A percentile compares a stretch with the other conserved stretches of the same genome.
Conservation (phyloP, 139 green algal species). For the Chlorella sorokiniana region DNA sequence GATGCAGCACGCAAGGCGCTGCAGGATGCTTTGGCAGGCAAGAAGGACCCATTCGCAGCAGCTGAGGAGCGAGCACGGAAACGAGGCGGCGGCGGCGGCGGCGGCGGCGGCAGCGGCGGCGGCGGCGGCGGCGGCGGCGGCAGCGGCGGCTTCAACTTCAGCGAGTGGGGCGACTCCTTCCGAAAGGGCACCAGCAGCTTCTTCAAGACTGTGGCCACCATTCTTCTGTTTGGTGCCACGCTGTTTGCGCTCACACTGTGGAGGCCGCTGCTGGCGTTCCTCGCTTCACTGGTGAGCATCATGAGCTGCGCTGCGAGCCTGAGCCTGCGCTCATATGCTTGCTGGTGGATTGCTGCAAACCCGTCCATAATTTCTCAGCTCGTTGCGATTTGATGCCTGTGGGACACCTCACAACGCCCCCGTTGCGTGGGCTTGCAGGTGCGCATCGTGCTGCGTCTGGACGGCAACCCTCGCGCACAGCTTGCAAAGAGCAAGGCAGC, state of each 20-base stretch:
- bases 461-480: constrained; percentile 31
- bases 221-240: constrained; percentile 27
- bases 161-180: constrained; percentile 36
- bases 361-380: too few relatives aligned
- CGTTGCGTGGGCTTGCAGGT: neutral
- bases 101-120: constrained; percentile 26
- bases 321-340: too few relatives aligned
- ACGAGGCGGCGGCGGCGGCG: constrained; percentile 26
- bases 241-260: constrained; percentile 29
- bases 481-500: neutral
- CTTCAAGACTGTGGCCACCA: constrained; percentile 29
- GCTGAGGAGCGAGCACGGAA: constrained; percentile 36
- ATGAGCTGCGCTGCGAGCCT: too few relatives aligned
- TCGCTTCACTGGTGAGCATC: constrained; percentile 17
- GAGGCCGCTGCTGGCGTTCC: constrained; percentile 24
- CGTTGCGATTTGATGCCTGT: neutral
- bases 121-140: constrained; percentile 28
- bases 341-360: too few relatives aligned
- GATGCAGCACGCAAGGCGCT: constrained; percentile 54
- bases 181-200: neutral
- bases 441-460: constrained; percentile 35
- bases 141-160: constrained; percentile 23
- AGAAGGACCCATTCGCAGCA: constrained; percentile 46
- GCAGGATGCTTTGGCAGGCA: constrained; percentile 53
- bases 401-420: neutral